Conservation (phyloP, 2,329 filamentous ascomycete genomes). For the Aspergillus jensenii region DNA sequence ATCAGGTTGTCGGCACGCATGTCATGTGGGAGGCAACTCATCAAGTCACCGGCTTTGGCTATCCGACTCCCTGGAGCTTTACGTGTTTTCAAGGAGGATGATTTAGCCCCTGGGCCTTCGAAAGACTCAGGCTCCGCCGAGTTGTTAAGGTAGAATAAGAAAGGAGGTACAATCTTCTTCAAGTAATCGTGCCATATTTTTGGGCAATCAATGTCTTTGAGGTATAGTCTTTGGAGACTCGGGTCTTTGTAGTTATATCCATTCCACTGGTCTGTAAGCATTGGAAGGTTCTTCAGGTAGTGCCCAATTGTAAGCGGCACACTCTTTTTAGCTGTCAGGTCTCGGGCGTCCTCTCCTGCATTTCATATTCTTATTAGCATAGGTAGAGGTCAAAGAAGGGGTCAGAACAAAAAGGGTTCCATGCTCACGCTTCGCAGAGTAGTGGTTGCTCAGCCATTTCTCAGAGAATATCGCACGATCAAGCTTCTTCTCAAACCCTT, state of each 20-base stretch:
- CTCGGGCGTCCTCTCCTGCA: conserved; percentile 78
- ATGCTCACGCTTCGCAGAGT: conserved; percentile 71
- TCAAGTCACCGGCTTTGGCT: conserved; percentile 81
- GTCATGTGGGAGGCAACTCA: conserved; percentile 81
- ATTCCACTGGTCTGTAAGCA: conserved; percentile 80
- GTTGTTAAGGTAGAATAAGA: conserved; percentile 88
- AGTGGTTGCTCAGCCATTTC: conserved; percentile 75
- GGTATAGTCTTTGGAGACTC: conserved; percentile 79
- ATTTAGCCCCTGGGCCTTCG: conserved; percentile 53
- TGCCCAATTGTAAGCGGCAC: conserved; percentile 85
- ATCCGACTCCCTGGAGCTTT: conserved; percentile 55
- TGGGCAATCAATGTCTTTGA: conserved; percentile 97
- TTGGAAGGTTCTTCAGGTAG: conserved; percentile 83
- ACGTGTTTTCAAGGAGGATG: conserved; percentile 45
- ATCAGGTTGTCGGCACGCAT: conserved; percentile 97
- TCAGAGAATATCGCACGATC: conserved; percentile 76
- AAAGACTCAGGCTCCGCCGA: conserved; percentile 56
- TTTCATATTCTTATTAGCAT: not conserved
- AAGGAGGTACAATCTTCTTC: conserved; percentile 72
- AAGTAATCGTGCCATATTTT: conserved; percentile 80
- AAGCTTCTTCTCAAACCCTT: conserved; percentile 77
- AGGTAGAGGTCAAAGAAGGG: not conserved
- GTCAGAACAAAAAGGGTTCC: conserved; percentile 16
- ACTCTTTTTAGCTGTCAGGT: conserved; percentile 70
- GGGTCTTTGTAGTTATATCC: conserved; percentile 74